Conservation (phyloP, 176 grass and related monocot species). For the Phragmites australis region DNA sequence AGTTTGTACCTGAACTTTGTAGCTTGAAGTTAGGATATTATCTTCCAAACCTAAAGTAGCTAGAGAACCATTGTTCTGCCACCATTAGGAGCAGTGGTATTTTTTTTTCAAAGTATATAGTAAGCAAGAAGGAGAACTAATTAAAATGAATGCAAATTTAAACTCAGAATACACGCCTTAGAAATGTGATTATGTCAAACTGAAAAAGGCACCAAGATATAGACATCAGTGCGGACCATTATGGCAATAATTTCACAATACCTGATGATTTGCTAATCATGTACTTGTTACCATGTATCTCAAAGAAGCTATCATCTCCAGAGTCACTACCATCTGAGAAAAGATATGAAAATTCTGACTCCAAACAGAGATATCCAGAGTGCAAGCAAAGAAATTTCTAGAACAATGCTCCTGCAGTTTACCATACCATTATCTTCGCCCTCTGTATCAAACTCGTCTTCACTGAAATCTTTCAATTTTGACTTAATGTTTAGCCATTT, state of each 20-base stretch:
- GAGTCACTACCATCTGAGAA: conserved; percentile 46
- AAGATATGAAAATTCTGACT: conserved; percentile 16
- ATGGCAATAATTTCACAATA: background rate
- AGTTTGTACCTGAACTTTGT: background rate
- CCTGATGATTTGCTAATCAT: conserved; percentile 29
- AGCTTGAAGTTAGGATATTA: background rate
- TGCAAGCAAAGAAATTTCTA: conserved; percentile 23
- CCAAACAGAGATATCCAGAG: background rate
- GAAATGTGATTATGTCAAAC: conserved; percentile 17
- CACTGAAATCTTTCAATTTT: conserved; percentile 74
- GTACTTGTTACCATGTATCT: conserved; percentile 30
- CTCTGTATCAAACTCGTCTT: conserved; percentile 64
- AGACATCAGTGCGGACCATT: background rate
- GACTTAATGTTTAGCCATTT: conserved; percentile 82
- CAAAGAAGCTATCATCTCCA: conserved; percentile 31
- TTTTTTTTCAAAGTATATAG: background rate
- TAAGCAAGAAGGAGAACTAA: background rate
- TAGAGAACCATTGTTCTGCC: background rate
- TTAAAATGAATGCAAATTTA: too few species aligned
- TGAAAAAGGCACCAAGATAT: background rate
- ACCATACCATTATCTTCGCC: conserved; percentile 50
- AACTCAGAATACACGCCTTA: too few species aligned
- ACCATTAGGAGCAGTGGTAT: background rate
- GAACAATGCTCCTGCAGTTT: conserved; percentile 17
- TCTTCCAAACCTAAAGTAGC: background rate